phyloP scores from a whole-genome alignment of 164 flowering plant species.

The Vitis vinifera region DNA sequence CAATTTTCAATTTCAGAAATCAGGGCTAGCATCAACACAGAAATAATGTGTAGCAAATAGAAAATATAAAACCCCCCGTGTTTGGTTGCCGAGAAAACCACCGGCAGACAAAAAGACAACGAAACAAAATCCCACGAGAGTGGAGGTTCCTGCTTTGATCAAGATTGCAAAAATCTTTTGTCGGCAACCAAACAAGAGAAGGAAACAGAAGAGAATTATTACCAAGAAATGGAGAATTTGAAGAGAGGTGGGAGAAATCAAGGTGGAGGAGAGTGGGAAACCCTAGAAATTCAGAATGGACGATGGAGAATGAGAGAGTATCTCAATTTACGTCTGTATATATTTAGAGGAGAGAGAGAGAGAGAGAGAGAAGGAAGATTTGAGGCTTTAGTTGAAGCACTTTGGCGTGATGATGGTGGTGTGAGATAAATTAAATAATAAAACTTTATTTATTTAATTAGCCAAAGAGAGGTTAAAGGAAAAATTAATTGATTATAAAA shows the following conservation, averaged over 20 bases:
- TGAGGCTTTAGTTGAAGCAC: no score
- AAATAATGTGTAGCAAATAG: not conserved
- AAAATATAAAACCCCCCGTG: not conserved
- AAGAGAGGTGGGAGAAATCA: not conserved
- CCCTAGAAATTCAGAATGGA: constrained; percentile 7
- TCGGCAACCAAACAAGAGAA: not conserved
- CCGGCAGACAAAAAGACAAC: no score
- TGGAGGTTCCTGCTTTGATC: not conserved
- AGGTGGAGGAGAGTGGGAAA: constrained; percentile 3
- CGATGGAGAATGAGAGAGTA: not conserved
- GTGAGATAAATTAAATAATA: no score
- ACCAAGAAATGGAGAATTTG: not conserved
- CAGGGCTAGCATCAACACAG: not conserved
- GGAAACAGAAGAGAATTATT: not conserved
- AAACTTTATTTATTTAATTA: no score
- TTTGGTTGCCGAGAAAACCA: no score
- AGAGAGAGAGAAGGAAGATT: not conserved
- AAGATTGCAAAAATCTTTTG: no score
- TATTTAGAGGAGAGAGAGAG: not conserved
- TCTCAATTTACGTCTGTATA: not conserved
- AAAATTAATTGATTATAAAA: not conserved
- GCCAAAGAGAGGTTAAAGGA: no score
- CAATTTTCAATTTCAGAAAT: not conserved
- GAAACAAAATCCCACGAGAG: not conserved
- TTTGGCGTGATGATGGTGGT: no score